Base-by-base conservation (phyloP, 768 basidiomycete genomes). In the Pholiota molesta region DNA sequence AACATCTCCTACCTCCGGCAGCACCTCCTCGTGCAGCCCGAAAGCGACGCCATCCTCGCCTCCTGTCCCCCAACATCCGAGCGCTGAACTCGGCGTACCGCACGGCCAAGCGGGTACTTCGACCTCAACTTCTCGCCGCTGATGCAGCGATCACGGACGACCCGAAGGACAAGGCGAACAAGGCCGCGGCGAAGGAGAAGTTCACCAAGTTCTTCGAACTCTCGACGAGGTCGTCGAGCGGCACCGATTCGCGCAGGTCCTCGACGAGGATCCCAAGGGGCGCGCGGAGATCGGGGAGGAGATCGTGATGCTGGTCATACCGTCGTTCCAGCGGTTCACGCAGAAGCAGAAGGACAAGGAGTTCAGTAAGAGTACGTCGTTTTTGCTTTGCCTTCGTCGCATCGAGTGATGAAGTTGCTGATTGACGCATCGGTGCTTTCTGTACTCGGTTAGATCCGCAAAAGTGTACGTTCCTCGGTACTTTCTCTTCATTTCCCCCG, bases 21-120 rank as follows among this genome's bases (percentile, higher is more conserved):
- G 39, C 81, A 83, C 45, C 78, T 92, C 31, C 73, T 92, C 26
- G 61, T 82, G 21, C 75, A 81, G 33, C 87, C 88, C 0, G 71
- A 73, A 16, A 77, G 85, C 62, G 74, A 81, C 1, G 72, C 74
- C 0, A 74, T 90, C 2, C 72, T 77, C 16, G 70, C 9, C 72
- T 92, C 13, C 74, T 94, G 39, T 85, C 90, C 13, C 82, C 82
- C 29, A 0, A 82, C 90, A 0, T 76, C 83, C 49, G 89, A 92
- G 65, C 79, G 19, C 79, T 95, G 29, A 83, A 85, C 62, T 88
- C 87, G 5, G 86, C 84, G 62, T 91, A 87, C 76, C 86, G 92
- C 39, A 92, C 87, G 0, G 89, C 92, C 45, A 93, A 93, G 90
- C 92, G 9, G 88, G 81, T 95, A 95, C 73, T 92, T 92, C 62